Evolutionary conservation across 2,329 filamentous ascomycete genomes (phyloP), one percentile per base, ranked within the genome.

Genomic region (Colletotrichum euphorbiae): DNA sequence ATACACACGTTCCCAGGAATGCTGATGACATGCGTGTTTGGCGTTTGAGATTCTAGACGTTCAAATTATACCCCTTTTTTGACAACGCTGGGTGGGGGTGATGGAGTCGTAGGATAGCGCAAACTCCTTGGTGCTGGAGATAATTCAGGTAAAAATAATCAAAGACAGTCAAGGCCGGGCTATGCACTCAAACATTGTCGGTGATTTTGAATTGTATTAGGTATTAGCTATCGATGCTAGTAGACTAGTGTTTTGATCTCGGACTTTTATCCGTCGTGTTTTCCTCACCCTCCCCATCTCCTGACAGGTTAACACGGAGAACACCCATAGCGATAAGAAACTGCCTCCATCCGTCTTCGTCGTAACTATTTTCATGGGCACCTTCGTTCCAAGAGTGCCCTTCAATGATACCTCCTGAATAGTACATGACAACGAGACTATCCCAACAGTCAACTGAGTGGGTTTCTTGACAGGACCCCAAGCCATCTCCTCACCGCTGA

Each of bases 11-110:
- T 38, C 21, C 40, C 3, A 15, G 57, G 17, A 21, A 55, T 59
- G 61, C 24, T 15, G 28, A 48, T 11, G 15, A 17, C 21, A 51
- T 40, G 55, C 42, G 12, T 54, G 24, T 38, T 60, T 46, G 62
- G 62, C 45, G 55, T 65, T 65, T 66, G 40, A 33, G 21, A 19
- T 59, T 36, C 2, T n/a, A 15, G 51, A 66, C 31, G 40, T 62
- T 66, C 50, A 55, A 48, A 46, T 50, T 66, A 66, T 66, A 66
- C 63, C 63, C 56, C 58, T 15, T 46, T 43, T 17, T 36, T 36
- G 9, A 9, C 15, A 46, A n/a, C 15, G 13, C 50, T 51, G 45
- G 3, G 15, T 28, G 31, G 19, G 19, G 56, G 43, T 19, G 28
- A 15, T 4, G n/a, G 3, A 50, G 12, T 19, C 5, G 15, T 8